A percentile compares a stretch with the other conserved stretches of the same genome.
These are phyloP conservation scores for Angomonas ambiguus DNA, from an alignment of 208 protist genomes.

Conservation along the genomic window DNA sequence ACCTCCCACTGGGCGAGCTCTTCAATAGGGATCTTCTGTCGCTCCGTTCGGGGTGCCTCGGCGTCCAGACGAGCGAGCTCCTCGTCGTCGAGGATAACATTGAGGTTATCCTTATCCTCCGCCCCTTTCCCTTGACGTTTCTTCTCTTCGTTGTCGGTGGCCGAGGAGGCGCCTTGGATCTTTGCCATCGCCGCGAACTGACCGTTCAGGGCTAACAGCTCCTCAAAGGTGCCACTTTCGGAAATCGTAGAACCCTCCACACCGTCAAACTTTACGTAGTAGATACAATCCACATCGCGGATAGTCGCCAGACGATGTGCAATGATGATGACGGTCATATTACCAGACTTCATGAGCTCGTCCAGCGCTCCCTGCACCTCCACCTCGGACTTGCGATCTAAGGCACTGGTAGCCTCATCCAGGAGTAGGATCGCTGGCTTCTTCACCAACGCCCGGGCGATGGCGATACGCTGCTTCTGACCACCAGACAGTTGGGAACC, in stretches of 20 bases:
- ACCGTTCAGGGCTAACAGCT: conserved; percentile 42
- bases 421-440: conserved; percentile 76
- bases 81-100: conserved; percentile 38
- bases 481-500: conserved; percentile 83
- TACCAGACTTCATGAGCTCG: conserved; percentile 51
- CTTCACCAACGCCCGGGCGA: conserved; percentile 79
- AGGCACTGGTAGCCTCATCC: conserved; percentile 89
- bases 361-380: conserved; percentile 78
- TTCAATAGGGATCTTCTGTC: conserved; percentile 51
- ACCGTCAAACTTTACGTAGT: conserved; percentile 63
- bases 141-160: conserved; percentile 12
- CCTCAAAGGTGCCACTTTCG: conserved; percentile 56
- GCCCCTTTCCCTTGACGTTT: not conserved
- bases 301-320: conserved; percentile 90
- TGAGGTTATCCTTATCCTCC: conserved; percentile 16
- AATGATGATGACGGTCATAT: conserved; percentile 84
- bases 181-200: conserved; percentile 66
- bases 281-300: conserved; percentile 83
- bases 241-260: conserved; percentile 45
- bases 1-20: conserved; percentile 58
- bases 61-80: conserved; percentile 34
- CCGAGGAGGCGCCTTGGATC: conserved; percentile 32
- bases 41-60: conserved; percentile 44
- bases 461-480: conserved; percentile 90
- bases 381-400: conserved; percentile 86